Base-by-base conservation (phyloP, 2,329 filamentous ascomycete species). In the Hypoxylon sp. region DNA sequence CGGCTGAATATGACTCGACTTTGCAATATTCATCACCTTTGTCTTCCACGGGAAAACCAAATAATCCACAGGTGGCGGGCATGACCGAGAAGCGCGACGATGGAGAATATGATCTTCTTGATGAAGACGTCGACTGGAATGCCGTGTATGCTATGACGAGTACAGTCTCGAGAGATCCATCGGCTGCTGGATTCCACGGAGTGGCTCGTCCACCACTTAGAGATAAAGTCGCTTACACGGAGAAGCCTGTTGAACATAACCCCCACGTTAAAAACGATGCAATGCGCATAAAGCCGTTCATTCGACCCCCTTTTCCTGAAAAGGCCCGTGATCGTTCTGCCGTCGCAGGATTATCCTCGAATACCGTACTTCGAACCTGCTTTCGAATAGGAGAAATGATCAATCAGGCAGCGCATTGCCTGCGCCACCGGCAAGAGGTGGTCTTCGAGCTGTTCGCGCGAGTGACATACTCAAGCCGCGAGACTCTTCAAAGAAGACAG, bases 351-450 rank as follows among this genome's bases (percentile, higher is more conserved):
- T 70, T 87, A 1, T 83, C 83, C 0, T 78, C 83, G 1, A 73
- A 77, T 8, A 77, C 72, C 0, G 62, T 84, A 5, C 77, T 89
- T 11, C 83, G 86, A 9, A 87, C 85, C 0, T 91, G 88, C 72
- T 91, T 92, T 69, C 83, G 88, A 24, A 80, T 90, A 22, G 85
- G 85, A 2, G 87, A 91, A 71, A 83, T 90, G 60, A 78, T 87
- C 48, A 79, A 79, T 14, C 81, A 84, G 44, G 82, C 84, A 53
- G 45, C 57, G 0, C 57, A 71, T 2, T 77, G 77, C 48, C 72
- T 72, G 51, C 72, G 68, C 9, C 69, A 77, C 8, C 74, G 78
- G n/a, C 76, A 78, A 18, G 72, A 78, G 0, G 80, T 80, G 3
- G 73, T 84, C 0, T 83, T 91, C 63, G 89, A 91, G 73, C 76